Evolutionary conservation across 345 rosid genomes (phyloP).

Genomic region (Euphorbia lathyris): DNA sequence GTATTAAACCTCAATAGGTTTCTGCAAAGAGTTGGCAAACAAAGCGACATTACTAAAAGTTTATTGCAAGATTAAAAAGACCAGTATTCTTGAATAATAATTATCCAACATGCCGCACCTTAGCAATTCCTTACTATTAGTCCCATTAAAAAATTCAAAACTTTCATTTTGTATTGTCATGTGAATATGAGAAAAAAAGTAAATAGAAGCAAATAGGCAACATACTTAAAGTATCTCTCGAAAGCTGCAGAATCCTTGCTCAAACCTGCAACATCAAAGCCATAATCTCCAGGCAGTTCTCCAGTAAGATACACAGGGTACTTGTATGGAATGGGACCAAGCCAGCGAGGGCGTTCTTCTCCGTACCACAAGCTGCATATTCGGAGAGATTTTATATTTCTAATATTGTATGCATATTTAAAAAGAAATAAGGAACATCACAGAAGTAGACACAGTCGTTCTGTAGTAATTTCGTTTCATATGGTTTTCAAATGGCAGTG

Average conservation of each 20-base stretch:
- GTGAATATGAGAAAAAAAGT: not conserved
- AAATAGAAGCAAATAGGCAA: not conserved
- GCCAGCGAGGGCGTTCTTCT: slow-evolving; percentile 88
- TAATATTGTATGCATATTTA: not conserved
- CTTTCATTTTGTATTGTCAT: not conserved
- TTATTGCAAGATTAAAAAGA: not conserved
- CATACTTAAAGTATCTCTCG: slow-evolving; percentile 74
- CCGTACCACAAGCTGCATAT: slow-evolving; percentile 83
- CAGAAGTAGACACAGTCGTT: not conserved
- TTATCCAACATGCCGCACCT: not conserved
- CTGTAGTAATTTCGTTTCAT: not conserved
- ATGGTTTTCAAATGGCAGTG: not conserved
- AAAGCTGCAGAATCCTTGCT: slow-evolving; percentile 58
- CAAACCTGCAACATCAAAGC: slow-evolving; percentile 84
- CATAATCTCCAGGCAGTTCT: slow-evolving; percentile 89
- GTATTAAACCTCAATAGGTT: not conserved
- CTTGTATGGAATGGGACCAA: slow-evolving; percentile 79
- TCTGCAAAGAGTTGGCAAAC: not conserved
- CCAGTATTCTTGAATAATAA: not conserved
- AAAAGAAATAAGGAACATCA: not conserved
- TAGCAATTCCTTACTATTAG: not conserved
- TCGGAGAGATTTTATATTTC: slow-evolving; percentile 6
- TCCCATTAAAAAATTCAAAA: not conserved
- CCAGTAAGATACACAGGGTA: slow-evolving; percentile 78
- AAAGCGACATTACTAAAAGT: not conserved